Evolutionary conservation across 306 rosid species (phyloP), one percentile per base, ranked within the genome.

Genomic region (Vigna nakashimae): DNA sequence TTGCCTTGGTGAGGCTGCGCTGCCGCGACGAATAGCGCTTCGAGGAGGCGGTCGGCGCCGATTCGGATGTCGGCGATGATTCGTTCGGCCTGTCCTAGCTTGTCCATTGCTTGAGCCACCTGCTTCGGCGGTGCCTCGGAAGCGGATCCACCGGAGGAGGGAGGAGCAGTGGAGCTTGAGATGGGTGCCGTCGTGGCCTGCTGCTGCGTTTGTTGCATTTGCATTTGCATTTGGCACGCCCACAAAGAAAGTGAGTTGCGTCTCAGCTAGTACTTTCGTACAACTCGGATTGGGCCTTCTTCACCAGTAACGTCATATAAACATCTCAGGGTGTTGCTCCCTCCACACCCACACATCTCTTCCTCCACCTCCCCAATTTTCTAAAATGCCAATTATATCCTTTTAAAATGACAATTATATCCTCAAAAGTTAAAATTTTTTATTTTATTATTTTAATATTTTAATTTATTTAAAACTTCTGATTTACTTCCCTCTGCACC

Each of bases 41-140:
- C 98, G 5, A 95, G 92, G 48, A 92, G 90, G 28, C 97, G 93
- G 57, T 95, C 98, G 30, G 96, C 98, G 50, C 98, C 97, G 50
- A 94, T 90, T 82, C 97, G 83, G 64, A 92, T 83, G 73, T 92
- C 97, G 2, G 97, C 97, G 52, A 92, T 90, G 62, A 90, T 89
- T 30, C 98, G 91, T 10, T 89, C 95, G 43, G 95, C 97, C 73
- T 92, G 82, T 26, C 91, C 84, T n/a, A 94, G 93, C 66, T 97
- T 79, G 38, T 92, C 95, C 95, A 94, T 90, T 28, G 98, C 97
- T 20, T 75, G 83, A 20, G 98, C 97, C 46, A 91, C 98, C 89
- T 88, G 97, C 91, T 92, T 95, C 45, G 98, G 98, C 69, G 97
- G 98, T 48, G 96, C 98, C 86, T 92, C 98, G 46, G 82, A 85